Base-by-base conservation (phyloP, 257 asterid genomes). In the Galeopsis tetrahit region DNA sequence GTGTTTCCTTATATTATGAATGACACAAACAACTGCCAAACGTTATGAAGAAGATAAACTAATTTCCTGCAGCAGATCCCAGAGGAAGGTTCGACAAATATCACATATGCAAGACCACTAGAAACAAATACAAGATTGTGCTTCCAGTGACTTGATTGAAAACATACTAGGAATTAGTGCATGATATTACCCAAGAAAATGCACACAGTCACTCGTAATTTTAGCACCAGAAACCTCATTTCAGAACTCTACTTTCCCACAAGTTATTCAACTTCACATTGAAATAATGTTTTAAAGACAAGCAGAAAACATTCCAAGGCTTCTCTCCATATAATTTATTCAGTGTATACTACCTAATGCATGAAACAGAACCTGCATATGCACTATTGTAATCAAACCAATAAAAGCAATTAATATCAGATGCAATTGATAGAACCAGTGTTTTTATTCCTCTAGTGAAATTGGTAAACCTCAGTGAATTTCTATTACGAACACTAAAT, bases 111-210 rank as follows among this genome's bases (percentile, higher is more conserved):
- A 55, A 17, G 61, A 17, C 10, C 2, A 55, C 35, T 17, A 6
- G 60, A 17, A 53, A 46, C 21, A 2, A 56, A 21, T 14, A 49
- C 57, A 55, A 42, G 40, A n/a, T n/a, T 58, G 10, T 38, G 32
- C 33, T 53, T 68, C 28, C n/a, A 44, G 34, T 33, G 63, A 59
- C 67, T 71, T 71, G 49, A 32, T 46, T 44, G 57, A 61, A n/a
- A 40, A 10, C 3, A 11, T 6, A 44, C 11, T 48, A 13, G 9
- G 13, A 61, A 5, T 61, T 10, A 31, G 48, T 35, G 51, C 38
- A 36, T 38, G 65, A 11, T n/a, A 60, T 33, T 33, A 59, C 64
- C 4, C 21, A 13, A 35, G 28, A n/a, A 49, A 55, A 49, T 4
- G n/a, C 5, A 53, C 13, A 52, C 17, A 17, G 35, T 8, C 32